phyloP scores from a whole-genome alignment of 2,329 filamentous ascomycete genomes.

The Thelonectria olida region DNA sequence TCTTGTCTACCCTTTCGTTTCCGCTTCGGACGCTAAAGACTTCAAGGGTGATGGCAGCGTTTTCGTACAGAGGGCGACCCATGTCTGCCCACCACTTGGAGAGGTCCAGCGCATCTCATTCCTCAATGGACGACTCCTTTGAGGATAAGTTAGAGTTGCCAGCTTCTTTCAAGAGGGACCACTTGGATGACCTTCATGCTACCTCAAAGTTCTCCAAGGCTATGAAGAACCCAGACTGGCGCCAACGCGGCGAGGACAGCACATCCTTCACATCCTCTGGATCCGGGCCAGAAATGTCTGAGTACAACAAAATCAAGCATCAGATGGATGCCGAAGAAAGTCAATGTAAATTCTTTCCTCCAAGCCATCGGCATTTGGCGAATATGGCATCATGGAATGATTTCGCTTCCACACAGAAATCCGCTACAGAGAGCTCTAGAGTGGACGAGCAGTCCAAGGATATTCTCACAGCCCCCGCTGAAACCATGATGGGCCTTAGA shows the following conservation, averaged over 20 bases:
- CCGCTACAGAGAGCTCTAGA: conserved; percentile 15
- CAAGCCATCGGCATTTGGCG: background rate
- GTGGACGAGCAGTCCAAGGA: conserved; percentile 3
- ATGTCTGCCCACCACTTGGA: conserved; percentile 3
- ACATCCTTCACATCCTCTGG: conserved; percentile 12
- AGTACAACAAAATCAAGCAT: background rate
- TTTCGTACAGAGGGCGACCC: conserved; percentile 12
- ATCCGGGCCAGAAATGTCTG: conserved; percentile 9
- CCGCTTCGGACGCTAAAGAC: background rate
- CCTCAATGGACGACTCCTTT: conserved; percentile 20
- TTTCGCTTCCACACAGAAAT: conserved; percentile 9
- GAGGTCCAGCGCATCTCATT: conserved; percentile 12
- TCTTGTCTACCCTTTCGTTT: background rate
- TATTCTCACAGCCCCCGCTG: background rate
- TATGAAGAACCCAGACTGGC: conserved; percentile 49
- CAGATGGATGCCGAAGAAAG: background rate
- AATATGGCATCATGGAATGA: conserved; percentile 7
- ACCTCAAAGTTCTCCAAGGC: conserved; percentile 42
- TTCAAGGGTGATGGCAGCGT: conserved; percentile 19
- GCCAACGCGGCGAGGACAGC: conserved; percentile 34
- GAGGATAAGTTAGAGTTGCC: conserved; percentile 20
- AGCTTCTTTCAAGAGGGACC: conserved; percentile 15
- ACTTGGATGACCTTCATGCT: conserved; percentile 29
- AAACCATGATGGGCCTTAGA: background rate
- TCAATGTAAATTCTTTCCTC: background rate